These are phyloP conservation scores for Quercus parvula DNA, from an alignment of 306 rosid genomes.

Conservation along the genomic window DNA sequence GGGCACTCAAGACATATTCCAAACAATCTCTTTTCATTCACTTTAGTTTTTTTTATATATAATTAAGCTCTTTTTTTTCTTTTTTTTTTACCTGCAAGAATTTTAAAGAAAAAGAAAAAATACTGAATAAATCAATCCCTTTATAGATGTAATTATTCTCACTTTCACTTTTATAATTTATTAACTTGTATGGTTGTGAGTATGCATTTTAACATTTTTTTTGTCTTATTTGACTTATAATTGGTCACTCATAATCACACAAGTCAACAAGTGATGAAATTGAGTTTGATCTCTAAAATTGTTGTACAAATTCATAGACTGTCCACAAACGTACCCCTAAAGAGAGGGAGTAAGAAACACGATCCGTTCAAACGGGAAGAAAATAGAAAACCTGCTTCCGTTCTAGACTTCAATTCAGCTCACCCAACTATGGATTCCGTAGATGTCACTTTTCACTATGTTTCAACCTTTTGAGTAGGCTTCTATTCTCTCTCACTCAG, in stretches of 20 bases:
- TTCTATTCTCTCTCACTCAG: neutral
- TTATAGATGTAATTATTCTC: too few relatives aligned
- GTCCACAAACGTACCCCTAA: conserved; percentile 14
- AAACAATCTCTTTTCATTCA: too few relatives aligned
- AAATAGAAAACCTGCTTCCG: conserved; percentile 5
- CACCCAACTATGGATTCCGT: neutral
- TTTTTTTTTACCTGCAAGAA: neutral
- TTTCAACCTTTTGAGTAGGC: neutral
- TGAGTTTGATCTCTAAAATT: too few relatives aligned
- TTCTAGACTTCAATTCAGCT: neutral
- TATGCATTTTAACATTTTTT: too few relatives aligned
- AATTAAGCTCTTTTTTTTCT: neutral
- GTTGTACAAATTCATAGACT: neutral
- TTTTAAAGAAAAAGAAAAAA: neutral
- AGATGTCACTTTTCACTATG: neutral
- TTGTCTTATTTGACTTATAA: too few relatives aligned
- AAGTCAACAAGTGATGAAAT: too few relatives aligned
- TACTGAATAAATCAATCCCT: too few relatives aligned
- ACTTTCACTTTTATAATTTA: too few relatives aligned
- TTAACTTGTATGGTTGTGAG: too few relatives aligned
- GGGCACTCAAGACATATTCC: too few relatives aligned
- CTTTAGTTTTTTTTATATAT: too few relatives aligned
- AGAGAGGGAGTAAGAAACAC: conserved; percentile 32
- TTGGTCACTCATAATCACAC: too few relatives aligned
- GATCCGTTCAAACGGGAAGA: conserved; percentile 47